A percentile compares a stretch with the other conserved stretches of the same genome.
Evolutionary conservation across 2,329 filamentous ascomycete genomes (phyloP).

Genomic region (Exophiala sp.): DNA sequence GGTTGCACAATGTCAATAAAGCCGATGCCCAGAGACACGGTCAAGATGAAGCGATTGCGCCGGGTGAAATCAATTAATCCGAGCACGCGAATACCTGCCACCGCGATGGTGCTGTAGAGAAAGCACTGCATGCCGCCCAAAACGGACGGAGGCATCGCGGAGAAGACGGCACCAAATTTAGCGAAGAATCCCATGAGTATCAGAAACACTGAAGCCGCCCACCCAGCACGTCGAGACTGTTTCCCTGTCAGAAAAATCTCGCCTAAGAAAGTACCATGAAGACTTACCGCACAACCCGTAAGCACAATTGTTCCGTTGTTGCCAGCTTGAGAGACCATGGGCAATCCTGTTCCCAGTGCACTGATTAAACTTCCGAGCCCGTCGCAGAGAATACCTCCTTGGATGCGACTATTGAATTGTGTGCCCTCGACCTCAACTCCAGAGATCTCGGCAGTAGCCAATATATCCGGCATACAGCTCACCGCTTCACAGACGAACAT

Average conservation of each 20-base stretch:
- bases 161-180: constrained; percentile 76
- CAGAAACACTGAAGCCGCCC: constrained; percentile 72
- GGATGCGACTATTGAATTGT: constrained; percentile 71
- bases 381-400: constrained; percentile 75
- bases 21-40: constrained; percentile 68
- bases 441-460: constrained; percentile 77
- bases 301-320: constrained; percentile 83
- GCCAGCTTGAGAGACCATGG: constrained; percentile 76
- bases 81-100: constrained; percentile 75
- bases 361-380: constrained; percentile 72
- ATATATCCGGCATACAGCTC: constrained; percentile 77
- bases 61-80: constrained; percentile 69
- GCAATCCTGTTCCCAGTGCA: constrained; percentile 73
- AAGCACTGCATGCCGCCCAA: constrained; percentile 76
- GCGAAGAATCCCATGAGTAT: constrained; percentile 77
- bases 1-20: constrained; percentile 67
- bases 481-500: constrained; percentile 71
- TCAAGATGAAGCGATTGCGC: constrained; percentile 77
- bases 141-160: constrained; percentile 67
- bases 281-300: constrained; percentile 64
- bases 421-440: constrained; percentile 69
- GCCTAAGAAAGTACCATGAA: neutral
- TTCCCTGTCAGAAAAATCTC: constrained; percentile 3
- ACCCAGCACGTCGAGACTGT: constrained; percentile 72
- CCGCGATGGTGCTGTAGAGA: constrained; percentile 71